Evolutionary conservation across 2,329 filamentous ascomycete genomes (phyloP).

Genomic region (Pseudogymnoascus sp.): DNA sequence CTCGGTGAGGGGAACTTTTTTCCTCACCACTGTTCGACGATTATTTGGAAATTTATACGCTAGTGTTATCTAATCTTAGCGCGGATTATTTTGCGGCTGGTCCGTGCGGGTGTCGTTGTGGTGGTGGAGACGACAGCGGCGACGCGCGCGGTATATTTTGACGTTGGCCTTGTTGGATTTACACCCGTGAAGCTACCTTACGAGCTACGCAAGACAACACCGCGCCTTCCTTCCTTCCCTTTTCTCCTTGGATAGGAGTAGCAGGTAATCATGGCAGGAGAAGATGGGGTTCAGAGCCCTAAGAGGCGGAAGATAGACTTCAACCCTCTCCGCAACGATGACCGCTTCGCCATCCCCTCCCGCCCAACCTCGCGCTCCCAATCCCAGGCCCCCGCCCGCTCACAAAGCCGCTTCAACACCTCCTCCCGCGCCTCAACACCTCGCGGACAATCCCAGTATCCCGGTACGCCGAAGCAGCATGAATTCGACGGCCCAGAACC

Average conservation of each 20-base stretch:
- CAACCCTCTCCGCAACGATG: conserved; percentile 42
- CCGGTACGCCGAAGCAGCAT: conserved; percentile 40
- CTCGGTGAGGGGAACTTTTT: conserved; percentile 2
- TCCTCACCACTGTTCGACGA: not conserved
- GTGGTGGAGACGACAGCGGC: not conserved
- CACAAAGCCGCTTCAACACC: conserved; percentile 29
- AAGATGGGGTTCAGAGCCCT: conserved; percentile 38
- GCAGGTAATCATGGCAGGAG: conserved; percentile 28
- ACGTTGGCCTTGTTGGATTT: not conserved
- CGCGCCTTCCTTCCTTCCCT: not conserved
- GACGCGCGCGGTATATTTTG: not conserved
- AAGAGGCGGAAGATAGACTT: conserved; percentile 60
- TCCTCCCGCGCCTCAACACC: conserved; percentile 26
- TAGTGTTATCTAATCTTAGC: conserved; percentile 9
- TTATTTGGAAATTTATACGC: not conserved
- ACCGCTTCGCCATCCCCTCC: conserved; percentile 40
- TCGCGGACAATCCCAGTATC: conserved; percentile 24
- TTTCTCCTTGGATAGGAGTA: not conserved
- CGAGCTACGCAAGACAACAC: not conserved
- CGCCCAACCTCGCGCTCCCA: conserved; percentile 13
- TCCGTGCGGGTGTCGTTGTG: not conserved
- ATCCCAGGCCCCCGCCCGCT: conserved; percentile 31
- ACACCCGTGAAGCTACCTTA: not conserved
- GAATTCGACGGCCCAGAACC: conserved; percentile 56
- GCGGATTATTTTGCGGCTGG: not conserved